Base-by-base conservation (phyloP, 2,329 filamentous ascomycete species). In the Fusarium longipes region DNA sequence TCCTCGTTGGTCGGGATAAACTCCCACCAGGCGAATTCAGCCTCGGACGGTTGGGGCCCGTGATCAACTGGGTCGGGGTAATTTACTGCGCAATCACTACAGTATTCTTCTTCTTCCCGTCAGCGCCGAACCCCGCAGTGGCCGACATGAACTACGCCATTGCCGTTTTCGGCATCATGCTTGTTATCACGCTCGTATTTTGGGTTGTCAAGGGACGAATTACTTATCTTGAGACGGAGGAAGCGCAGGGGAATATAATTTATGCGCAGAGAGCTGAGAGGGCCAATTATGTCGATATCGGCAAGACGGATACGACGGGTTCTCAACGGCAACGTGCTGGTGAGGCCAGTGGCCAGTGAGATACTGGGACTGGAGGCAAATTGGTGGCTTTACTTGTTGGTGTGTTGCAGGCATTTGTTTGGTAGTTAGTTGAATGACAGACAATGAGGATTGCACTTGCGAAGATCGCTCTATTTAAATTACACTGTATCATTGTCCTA, bases 111-210 rank as follows among this genome's bases (percentile, higher is more conserved):
- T 83, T 86, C 70, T 86, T 86, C 67, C 84, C 84, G 0, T 74
- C 74, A 1, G 60, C 57, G 1, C 84, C 84, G 0, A 80, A 80
- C 57, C 84, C 84, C 0, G 63, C 78, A 0, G 71, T 77, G 0
- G 74, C 75, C n/a, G 83, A 86, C 60, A 86, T 86, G 84, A 87
- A 87, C 72, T 87, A 82, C 68, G 84, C 85, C 8, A 86, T 86
- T 66, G 84, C 82, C 1, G 84, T 86, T 1, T 86, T 87, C 66
- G 84, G 83, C 2, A 78, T 86, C 22, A 85, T 86, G 83, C 64
- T 86, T 50, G 75, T 85, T 4, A 77, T 86, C 9, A 78, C 83
- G 0, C 36, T 85, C 2, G 77, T 74, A 0, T 86, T 86, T 61
- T 87, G 84, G 84, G 74, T 85, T 35, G 50, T 83, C 36, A 79